Percentiles rank a stretch among this genome's conserved stretches.
phyloP scores from a whole-genome alignment of 768 basidiomycete genomes.

The Cystobasidium ongulense region DNA sequence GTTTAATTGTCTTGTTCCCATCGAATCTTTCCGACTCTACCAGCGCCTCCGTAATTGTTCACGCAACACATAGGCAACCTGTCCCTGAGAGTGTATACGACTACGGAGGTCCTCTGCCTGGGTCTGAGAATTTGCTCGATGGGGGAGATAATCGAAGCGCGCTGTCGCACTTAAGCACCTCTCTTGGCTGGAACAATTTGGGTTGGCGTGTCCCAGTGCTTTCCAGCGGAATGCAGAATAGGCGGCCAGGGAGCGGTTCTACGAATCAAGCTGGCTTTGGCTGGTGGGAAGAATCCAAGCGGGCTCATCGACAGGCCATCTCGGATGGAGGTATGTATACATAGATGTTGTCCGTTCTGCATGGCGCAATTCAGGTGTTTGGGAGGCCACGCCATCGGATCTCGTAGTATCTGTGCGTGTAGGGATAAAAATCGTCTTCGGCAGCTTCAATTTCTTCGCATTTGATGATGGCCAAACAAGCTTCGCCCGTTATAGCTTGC shows the following conservation, averaged over 20 bases:
- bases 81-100: conserved; percentile 19
- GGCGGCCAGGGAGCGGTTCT: background rate
- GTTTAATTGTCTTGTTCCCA: background rate
- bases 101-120: conserved; percentile 20
- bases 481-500: background rate
- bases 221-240: background rate
- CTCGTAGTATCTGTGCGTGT: background rate
- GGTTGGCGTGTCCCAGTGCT: background rate
- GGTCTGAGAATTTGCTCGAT: background rate
- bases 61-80: background rate
- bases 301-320: background rate
- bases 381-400: conserved; percentile 2
- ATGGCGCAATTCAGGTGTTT: background rate
- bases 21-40: background rate
- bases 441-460: background rate
- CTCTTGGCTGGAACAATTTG: background rate
- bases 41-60: background rate
- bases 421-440: background rate
- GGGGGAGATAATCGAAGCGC: background rate
- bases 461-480: background rate
- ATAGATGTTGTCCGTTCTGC: background rate
- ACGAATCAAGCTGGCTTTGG: conserved; percentile 9
- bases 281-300: conserved; percentile 20
- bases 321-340: conserved; percentile 25
- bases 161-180: background rate